Base-by-base conservation (phyloP, 2,329 filamentous ascomycete species). In the Epichloe uncinata region DNA sequence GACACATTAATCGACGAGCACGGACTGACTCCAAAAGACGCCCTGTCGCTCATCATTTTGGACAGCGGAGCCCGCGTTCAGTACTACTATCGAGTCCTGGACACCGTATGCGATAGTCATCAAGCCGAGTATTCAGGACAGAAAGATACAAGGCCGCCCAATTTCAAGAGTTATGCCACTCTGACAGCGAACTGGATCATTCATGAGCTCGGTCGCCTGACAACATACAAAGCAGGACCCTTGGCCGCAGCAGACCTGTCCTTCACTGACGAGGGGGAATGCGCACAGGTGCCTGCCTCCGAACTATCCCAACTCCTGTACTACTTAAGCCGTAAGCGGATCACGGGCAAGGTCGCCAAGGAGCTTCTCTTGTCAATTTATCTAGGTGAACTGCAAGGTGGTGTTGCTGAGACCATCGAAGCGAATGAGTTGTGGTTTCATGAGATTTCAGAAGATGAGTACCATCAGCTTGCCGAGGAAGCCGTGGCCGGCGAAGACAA, bases 51-150 rank as follows among this genome's bases (percentile, higher is more conserved):
- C 35, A 74, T 90, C 44, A 75, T 79, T 7, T 71, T 95, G 1
- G 86, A 97, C 54, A 78, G 84, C 49, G 90, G 90, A 7, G 81
- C 81, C 7, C 78, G 89, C 41, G 69, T 93, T 4, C 83, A 95
- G 56, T 96, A 90, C 64, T 94, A 89, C 60, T 82, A 85, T 60
- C 74, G 78, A 26, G 78, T 87, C 0, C 71, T 86, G 1, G 69
- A 73, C 3, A 61, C 63, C 1, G 59, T 83, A 1, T 63, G 69
- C 44, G 52, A 58, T 4, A 59, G 58, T 47, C 45, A 64, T 47
- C 58, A 48, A 40, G 55, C 50, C 5, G 58, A 63, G 22, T 46
- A 54, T 1, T 52, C 48, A 5, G 26, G 22, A 2, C 20, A 42
- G 18, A 12, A 36, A 5, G 47, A 54, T 20, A 33, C 38, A 11